Evolutionary conservation across 768 basidiomycete genomes (phyloP), one percentile per base, ranked within the genome.

Genomic region (Royoungia palumana): DNA sequence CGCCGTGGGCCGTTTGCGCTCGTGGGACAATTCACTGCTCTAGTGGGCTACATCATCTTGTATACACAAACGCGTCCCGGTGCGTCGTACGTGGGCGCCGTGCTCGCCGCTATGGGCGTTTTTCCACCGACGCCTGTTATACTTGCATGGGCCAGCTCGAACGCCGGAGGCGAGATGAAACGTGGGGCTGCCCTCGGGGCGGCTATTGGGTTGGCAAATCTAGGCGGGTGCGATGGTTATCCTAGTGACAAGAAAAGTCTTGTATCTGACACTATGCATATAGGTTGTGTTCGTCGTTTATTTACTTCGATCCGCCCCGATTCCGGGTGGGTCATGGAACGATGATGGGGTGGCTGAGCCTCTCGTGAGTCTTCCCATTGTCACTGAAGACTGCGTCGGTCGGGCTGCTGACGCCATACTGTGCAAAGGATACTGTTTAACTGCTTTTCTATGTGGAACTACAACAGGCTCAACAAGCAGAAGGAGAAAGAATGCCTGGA

Each of bases 121-220:
- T 79, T 67, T 53, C 75, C 80, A 0, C 71, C 69, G 5, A 65
- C 78, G 35, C 65, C 56, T 12, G 61, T 79, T 12, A 54, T 58
- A 19, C 57, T 81, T 5, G 76, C 77, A 24, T 81, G 80, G 80
- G 72, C 66, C 5, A 71, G 72, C 3, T 75, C 73, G 6, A 76
- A 77, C 41, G 72, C 75, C 0, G 79, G 79, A 16, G 77, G 79
- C 16, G 77, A 77, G 53, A 49, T 75, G 34, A 74, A 75, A 55
- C 69, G 72, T 44, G 79, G 70, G 41, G 68, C 77, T 17, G 67
- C 70, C 6, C 52, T 79, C 21, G 80, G 74, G 5, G 70, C 76
- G 66, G 71, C 79, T n/a, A 72, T 75, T 35, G 76, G 76, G 21
- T 41, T 76, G 22, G 78, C 75, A 6, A 80, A 80, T 50, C 62